phyloP scores from a whole-genome alignment of 768 basidiomycete genomes.

The Lentinula raphanica region DNA sequence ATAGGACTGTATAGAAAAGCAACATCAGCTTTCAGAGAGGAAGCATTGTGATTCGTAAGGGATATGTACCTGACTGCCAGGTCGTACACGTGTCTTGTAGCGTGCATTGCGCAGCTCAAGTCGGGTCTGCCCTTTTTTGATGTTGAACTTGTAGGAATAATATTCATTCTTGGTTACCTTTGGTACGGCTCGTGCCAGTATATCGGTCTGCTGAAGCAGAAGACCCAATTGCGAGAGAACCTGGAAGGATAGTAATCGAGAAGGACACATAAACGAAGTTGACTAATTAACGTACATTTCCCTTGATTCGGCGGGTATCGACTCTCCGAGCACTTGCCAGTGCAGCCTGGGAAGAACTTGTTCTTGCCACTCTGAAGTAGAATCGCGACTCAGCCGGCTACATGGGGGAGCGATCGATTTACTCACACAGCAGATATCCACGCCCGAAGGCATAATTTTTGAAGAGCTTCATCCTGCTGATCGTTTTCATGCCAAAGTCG shows the following conservation, averaged over 20 bases:
- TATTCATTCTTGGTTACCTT: constrained; percentile 31
- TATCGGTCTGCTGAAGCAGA: constrained; percentile 26
- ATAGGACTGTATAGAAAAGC: constrained; percentile 14
- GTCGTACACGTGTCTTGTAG: constrained; percentile 36
- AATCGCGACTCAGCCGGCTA: not conserved
- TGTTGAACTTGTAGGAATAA: constrained; percentile 14
- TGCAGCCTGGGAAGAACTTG: not conserved
- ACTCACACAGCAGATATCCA: constrained; percentile 31
- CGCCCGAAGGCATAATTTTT: constrained; percentile 30
- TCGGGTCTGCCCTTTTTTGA: constrained; percentile 23
- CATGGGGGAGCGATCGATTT: not conserved
- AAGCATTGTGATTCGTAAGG: not conserved
- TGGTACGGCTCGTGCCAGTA: constrained; percentile 28
- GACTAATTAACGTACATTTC: constrained; percentile 15
- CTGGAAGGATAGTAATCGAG: constrained; percentile 12
- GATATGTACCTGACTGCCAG: constrained; percentile 30
- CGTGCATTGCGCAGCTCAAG: constrained; percentile 32
- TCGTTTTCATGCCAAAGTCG: constrained; percentile 25
- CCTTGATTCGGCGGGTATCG: constrained; percentile 11
- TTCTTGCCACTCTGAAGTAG: constrained; percentile 19
- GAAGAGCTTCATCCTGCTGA: constrained; percentile 8
- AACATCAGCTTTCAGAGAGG: not conserved
- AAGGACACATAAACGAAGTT: not conserved
- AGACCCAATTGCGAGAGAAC: constrained; percentile 26
- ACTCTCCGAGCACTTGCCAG: constrained; percentile 9